These are phyloP conservation scores for Coniochaeta hoffmannii DNA, from an alignment of 2,329 filamentous ascomycete genomes.

Conservation along the genomic window DNA sequence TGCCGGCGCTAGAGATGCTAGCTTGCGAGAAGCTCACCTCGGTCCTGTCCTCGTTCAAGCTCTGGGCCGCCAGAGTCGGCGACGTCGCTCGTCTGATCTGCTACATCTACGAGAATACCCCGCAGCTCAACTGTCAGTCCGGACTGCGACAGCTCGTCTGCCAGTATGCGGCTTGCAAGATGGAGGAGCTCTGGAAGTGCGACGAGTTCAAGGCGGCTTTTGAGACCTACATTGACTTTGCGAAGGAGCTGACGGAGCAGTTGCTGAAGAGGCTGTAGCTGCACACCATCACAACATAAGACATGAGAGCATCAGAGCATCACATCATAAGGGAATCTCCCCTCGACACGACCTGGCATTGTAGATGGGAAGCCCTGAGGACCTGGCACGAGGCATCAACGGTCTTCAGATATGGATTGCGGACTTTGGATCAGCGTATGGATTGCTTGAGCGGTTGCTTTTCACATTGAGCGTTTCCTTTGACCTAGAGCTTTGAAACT, in stretches of 20 bases:
- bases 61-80: conserved; percentile 17
- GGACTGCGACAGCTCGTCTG: conserved; percentile 8
- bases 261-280: neutral
- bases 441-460: too few species aligned
- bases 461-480: too few species aligned
- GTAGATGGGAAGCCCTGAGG: too few species aligned
- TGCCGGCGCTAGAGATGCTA: conserved; percentile 21
- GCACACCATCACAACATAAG: too few species aligned
- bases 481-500: neutral
- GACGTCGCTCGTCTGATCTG: conserved; percentile 24
- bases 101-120: conserved; percentile 21
- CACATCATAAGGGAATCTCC: too few species aligned
- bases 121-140: conserved; percentile 16
- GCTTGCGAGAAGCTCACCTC: conserved; percentile 24
- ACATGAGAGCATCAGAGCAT: too few species aligned
- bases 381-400: too few species aligned
- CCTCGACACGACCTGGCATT: too few species aligned
- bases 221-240: neutral
- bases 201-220: neutral
- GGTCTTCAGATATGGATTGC: too few species aligned
- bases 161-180: conserved; percentile 9
- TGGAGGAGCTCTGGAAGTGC: conserved; percentile 9
- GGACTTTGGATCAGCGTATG: too few species aligned
- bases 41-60: conserved; percentile 20
- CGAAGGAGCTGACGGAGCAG: neutral